These are phyloP conservation scores for Nepenthes mirabilis DNA, from an alignment of 148 eudicot species.

Conservation along the genomic window DNA sequence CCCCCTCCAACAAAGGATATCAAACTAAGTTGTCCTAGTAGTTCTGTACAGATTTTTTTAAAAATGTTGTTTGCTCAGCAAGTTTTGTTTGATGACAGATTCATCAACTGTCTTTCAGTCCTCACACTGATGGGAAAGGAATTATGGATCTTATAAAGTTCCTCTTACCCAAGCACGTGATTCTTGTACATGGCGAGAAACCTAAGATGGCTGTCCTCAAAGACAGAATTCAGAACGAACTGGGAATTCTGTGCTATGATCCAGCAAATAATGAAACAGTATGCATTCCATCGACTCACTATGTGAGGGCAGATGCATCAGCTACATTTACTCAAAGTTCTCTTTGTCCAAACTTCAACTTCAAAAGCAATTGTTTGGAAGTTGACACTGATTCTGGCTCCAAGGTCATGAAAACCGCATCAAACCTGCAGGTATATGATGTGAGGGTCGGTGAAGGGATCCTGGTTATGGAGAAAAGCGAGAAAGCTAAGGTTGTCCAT, in stretches of 20 bases:
- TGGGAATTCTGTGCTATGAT: slow-evolving; percentile 51
- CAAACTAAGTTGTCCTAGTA: too few species aligned
- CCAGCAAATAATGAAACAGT: slow-evolving; percentile 70
- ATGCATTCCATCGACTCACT: slow-evolving; percentile 46
- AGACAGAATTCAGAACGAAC: slow-evolving; percentile 52
- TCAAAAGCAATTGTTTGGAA: slow-evolving; percentile 18
- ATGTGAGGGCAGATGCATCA: slow-evolving; percentile 51
- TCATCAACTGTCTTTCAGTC: slow-evolving; percentile 81
- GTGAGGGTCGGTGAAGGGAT: slow-evolving; percentile 57
- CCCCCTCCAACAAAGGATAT: too few species aligned
- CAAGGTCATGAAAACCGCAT: slow-evolving; percentile 5
- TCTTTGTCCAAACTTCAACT: slow-evolving; percentile 55
- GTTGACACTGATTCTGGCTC: slow-evolving; percentile 14
- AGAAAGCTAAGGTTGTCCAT: slow-evolving; percentile 43
- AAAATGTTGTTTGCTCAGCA: not conserved
- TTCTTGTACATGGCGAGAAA: slow-evolving; percentile 92
- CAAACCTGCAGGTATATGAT: slow-evolving; percentile 39
- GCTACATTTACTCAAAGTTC: slow-evolving; percentile 39
- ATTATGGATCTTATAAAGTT: slow-evolving; percentile 91
- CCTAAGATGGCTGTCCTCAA: slow-evolving; percentile 65
- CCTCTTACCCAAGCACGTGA: slow-evolving; percentile 74
- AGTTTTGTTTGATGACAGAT: slow-evolving; percentile 27
- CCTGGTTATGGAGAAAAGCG: slow-evolving; percentile 26
- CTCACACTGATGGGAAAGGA: slow-evolving; percentile 96
- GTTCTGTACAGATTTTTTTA: not conserved